Evolutionary conservation across 768 basidiomycete species (phyloP), one percentile per base, ranked within the genome.

Genomic region (Suillus subalutaceus): DNA sequence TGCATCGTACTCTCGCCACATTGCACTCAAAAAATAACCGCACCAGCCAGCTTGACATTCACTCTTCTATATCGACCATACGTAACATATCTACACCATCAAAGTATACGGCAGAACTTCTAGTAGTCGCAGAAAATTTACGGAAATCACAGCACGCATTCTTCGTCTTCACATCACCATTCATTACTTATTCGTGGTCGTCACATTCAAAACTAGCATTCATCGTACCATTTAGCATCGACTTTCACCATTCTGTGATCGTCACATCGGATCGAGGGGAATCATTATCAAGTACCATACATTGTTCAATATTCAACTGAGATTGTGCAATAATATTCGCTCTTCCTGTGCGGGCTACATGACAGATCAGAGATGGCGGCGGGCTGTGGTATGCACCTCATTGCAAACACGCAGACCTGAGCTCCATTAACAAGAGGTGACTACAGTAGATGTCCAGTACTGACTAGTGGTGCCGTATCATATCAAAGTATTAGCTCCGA

Each of bases 81-180:
- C 70, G 75, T 78, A 75, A 67, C 71, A 77, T 77, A 78, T 78
- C 75, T 78, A 78, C 75, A 72, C 75, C 63, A 74, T 78, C 76
- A 75, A 56, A 75, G 69, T 77, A 73, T 66, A 63, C 61, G 65
- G 65, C 68, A 69, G 66, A 55, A 41, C 68, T 41, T 68, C 59
- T 70, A 73, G 53, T 68, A 67, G 69, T 70, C 67, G 67, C 64
- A 72, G 70, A 75, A 77, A 78, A 72, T 67, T 70, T 73, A 68
- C 69, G 75, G 77, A 77, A 77, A 70, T 40, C 77, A 76, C 76
- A 78, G 71, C 74, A 75, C 59, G 20, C 40, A 73, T 63, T 63
- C 71, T 63, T 53, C 66, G 55, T 62, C 32, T 68, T 71, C 70
- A 69, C 74, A 71, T 52, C 65, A 68, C 69, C 77, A 76, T 75